Percentiles rank a stretch among this genome's conserved stretches.
Conservation (phyloP, 306 rosid species). For the Prunus campanulata region DNA sequence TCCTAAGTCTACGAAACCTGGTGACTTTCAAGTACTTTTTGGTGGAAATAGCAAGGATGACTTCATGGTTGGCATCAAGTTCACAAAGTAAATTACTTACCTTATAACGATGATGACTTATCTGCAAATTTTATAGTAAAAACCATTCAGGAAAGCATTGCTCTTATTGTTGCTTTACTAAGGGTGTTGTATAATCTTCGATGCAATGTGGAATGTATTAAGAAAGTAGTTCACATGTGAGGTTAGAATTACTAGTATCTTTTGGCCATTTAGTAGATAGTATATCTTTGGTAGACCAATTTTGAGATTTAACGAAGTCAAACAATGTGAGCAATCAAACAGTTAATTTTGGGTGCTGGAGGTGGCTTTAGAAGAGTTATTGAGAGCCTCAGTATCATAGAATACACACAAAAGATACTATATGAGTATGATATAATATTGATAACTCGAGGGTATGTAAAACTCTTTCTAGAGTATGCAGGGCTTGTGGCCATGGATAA, state of each 20-base stretch:
- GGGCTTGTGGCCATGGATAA: no score
- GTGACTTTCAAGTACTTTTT: slow-evolving; percentile 76
- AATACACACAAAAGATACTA: no score
- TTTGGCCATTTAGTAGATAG: not conserved
- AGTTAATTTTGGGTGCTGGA: not conserved
- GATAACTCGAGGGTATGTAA: no score
- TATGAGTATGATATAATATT: no score
- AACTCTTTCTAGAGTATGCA: no score
- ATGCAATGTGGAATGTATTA: not conserved
- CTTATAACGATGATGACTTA: not conserved
- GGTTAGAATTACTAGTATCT: not conserved
- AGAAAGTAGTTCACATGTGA: not conserved
- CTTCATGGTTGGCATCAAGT: slow-evolving; percentile 92
- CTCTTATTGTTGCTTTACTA: not conserved
- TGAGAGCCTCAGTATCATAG: not conserved
- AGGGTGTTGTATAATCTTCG: not conserved
- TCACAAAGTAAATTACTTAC: slow-evolving; percentile 57
- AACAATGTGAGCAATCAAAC: not conserved
- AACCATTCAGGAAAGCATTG: not conserved
- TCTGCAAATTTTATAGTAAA: not conserved
- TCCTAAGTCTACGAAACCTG: slow-evolving; percentile 58
- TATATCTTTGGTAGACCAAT: not conserved
- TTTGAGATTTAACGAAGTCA: not conserved
- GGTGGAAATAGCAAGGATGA: slow-evolving; percentile 75
- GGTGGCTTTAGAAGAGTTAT: not conserved